These are phyloP conservation scores for Anisodus acutangulus DNA, from an alignment of 257 asterid species.

Conservation along the genomic window DNA sequence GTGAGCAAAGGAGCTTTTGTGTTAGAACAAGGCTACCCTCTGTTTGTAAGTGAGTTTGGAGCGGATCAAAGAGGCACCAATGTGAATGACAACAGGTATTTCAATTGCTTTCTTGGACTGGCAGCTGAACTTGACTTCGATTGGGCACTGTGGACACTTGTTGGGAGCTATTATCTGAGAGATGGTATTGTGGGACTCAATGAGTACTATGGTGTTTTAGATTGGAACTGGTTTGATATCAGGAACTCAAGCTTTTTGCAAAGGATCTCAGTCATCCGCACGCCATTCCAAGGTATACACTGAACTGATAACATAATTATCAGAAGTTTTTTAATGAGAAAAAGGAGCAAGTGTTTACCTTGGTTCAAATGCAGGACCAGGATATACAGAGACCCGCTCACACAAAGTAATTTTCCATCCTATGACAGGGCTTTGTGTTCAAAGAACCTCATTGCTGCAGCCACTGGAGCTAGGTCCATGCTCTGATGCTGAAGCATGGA, in stretches of 20 bases:
- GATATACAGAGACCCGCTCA: slow-evolving; percentile 47
- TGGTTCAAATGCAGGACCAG: slow-evolving; percentile 71
- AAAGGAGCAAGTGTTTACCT: neutral
- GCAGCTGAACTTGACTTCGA: slow-evolving; percentile 88
- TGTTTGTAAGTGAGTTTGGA: slow-evolving; percentile 89
- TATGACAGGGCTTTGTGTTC: slow-evolving; percentile 73
- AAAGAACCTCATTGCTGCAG: slow-evolving; percentile 47
- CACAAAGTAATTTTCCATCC: slow-evolving; percentile 85
- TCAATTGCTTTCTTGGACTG: slow-evolving; percentile 88
- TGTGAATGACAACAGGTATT: slow-evolving; percentile 81
- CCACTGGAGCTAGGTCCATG: slow-evolving; percentile 81
- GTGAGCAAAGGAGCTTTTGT: slow-evolving; percentile 61
- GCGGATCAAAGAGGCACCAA: slow-evolving; percentile 77
- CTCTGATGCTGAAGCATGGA: slow-evolving; percentile 77
- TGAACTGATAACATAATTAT: neutral
- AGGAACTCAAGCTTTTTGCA: slow-evolving; percentile 66
- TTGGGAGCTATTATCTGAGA: slow-evolving; percentile 81
- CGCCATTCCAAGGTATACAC: slow-evolving; percentile 72
- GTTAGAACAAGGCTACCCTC: slow-evolving; percentile 84
- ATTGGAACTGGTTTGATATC: slow-evolving; percentile 73
- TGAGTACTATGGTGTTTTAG: slow-evolving; percentile 75
- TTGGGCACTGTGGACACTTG: slow-evolving; percentile 94
- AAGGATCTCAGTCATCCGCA: slow-evolving; percentile 65
- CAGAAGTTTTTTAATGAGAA: neutral
- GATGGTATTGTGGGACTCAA: slow-evolving; percentile 67